Base-by-base conservation (phyloP, 257 asterid genomes). In the Oldenlandia corymbosa region DNA sequence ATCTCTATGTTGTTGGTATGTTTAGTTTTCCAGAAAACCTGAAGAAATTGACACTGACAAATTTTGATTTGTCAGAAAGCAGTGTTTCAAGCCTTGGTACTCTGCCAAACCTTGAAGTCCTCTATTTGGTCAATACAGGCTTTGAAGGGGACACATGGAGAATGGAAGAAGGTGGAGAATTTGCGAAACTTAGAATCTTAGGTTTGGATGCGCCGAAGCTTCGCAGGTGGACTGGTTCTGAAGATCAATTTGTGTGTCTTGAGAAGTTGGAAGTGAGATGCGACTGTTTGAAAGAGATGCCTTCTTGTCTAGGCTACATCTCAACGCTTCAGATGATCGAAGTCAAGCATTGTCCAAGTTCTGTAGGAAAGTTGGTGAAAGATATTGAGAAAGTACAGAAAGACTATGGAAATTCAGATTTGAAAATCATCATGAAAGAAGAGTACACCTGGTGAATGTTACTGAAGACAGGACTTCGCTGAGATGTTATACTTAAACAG, bases 131-230 rank as follows among this genome's bases (percentile, higher is more conserved):
- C 3, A 7, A 16, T 6, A 17, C 31, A 50, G 4, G 26, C 0
- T 53, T 62, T 24, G 36, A 14, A 7, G 74, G 68, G 11, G n/a
- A 16, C 10, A 24, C 2, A 34, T 70, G 69, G 65, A 34, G 63
- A 2, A 24, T 51, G 31, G 30, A 55, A 42, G 74, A 21, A 13
- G 56, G 43, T 0, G 62, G 41, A n/a, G n/a, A n/a, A 12, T 52
- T 69, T 39, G 18, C 26, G 21, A 37, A 50, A 5, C 51, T 68
- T 1, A 59, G 41, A 32, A 58, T 58, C 72, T 23, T 68, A 45
- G 48, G 59, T 28, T 1, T 68, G 58, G 3, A 4, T n/a, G 0
- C 5, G 5, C 10, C 34, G 27, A 12, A 55, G 5, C 10, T 69
- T 30, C n/a, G 28, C 27, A 9, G 12, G 10, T 34, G 60, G 68